These are phyloP conservation scores for Tephrocybe sp. DNA, from an alignment of 768 basidiomycete species.

Conservation along the genomic window DNA sequence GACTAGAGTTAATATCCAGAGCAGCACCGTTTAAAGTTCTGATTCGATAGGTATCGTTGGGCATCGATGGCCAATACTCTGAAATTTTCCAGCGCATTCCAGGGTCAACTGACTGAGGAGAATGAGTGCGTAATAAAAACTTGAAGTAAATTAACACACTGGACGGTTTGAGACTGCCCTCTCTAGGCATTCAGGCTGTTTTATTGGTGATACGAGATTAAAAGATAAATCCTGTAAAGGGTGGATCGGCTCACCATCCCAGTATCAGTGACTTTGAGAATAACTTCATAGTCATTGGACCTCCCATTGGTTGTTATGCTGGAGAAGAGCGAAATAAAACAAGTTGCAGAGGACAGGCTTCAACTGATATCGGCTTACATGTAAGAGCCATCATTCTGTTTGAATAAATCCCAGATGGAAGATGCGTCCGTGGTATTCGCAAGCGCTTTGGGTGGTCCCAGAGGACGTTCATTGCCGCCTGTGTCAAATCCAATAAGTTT, in stretches of 20 bases:
- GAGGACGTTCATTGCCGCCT: neutral
- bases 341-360: no score
- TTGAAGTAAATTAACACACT: no score
- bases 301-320: neutral
- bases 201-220: no score
- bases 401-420: neutral
- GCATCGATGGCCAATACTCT: conserved; percentile 7
- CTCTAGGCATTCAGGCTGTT: neutral
- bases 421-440: neutral
- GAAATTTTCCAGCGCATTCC: conserved; percentile 4
- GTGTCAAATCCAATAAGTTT: neutral
- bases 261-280: conserved; percentile 1
- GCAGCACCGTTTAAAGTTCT: conserved; percentile 4
- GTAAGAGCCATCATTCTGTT: conserved; percentile 6
- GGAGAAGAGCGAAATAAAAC: neutral
- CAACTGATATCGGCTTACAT: no score
- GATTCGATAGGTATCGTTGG: conserved; percentile 8
- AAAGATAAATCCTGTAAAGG: neutral
- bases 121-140: no score
- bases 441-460: neutral
- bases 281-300: neutral
- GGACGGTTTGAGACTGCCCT: neutral
- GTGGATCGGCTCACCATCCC: neutral
- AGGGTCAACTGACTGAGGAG: neutral
- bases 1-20: conserved; percentile 1